phyloP scores from a whole-genome alignment of 2,329 filamentous ascomycete species.

The Zalaria obscura region DNA sequence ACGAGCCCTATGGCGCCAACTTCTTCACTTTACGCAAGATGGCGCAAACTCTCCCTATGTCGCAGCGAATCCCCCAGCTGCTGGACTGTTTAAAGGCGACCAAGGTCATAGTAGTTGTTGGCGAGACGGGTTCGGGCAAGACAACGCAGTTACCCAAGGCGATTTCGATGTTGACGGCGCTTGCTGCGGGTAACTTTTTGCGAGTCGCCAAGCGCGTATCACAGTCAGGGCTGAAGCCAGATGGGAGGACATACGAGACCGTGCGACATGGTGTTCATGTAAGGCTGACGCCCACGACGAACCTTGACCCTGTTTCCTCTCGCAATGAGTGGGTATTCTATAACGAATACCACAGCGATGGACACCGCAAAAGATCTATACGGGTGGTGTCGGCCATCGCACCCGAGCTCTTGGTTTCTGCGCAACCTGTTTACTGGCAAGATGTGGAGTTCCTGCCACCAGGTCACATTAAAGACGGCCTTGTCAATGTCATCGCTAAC shows the following conservation, averaged over 20 bases:
- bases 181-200: neutral
- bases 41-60: neutral
- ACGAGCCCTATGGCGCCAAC: neutral
- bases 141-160: neutral
- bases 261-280: neutral
- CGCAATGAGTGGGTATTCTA: neutral
- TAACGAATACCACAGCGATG: neutral
- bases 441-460: neutral
- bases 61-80: neutral
- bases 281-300: neutral
- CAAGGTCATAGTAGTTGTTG: neutral
- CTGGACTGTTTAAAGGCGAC: neutral
- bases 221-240: neutral
- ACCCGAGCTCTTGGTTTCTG: neutral
- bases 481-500: neutral
- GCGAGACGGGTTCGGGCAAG: conserved; percentile 1
- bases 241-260: neutral
- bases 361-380: neutral
- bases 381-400: neutral
- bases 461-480: neutral
- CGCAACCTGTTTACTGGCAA: neutral
- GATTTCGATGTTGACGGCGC: too few species aligned
- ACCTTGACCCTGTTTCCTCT: neutral
- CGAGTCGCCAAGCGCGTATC: neutral
- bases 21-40: neutral